Conservation (phyloP, 192 early-diverging fungal genomes). For the Coemansia reversa region DNA sequence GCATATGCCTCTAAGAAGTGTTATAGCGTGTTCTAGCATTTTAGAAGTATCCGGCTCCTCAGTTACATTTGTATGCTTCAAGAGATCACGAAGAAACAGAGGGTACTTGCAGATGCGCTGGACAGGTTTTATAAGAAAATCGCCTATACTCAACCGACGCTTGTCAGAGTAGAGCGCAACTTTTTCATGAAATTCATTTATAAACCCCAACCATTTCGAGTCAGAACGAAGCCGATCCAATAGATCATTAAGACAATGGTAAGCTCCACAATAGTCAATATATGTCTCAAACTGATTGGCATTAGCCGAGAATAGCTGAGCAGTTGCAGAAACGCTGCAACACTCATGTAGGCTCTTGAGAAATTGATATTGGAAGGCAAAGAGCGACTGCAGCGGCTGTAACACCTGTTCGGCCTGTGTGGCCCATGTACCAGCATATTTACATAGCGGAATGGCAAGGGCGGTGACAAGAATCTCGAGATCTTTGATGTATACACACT, state of each 20-base stretch:
- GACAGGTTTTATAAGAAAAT: conserved; percentile 67
- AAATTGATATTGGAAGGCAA: conserved; percentile 42
- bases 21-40: conserved; percentile 26
- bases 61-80: conserved; percentile 52
- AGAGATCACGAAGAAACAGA: conserved; percentile 66
- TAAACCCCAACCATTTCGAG: conserved; percentile 32
- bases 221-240: conserved; percentile 32
- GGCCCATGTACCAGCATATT: conserved; percentile 18
- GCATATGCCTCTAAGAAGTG: conserved; percentile 26
- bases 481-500: conserved; percentile 55
- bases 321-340: conserved; percentile 13
- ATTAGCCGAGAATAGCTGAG: conserved; percentile 28
- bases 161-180: conserved; percentile 17
- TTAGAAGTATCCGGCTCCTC: conserved; percentile 17
- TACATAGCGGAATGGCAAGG: conserved; percentile 32
- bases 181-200: conserved; percentile 20
- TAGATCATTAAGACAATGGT: conserved; percentile 32
- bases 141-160: conserved; percentile 36
- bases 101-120: conserved; percentile 93
- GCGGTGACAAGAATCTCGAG: conserved; percentile 51
- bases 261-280: conserved; percentile 37
- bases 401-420: conserved; percentile 26
- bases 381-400: conserved; percentile 29
- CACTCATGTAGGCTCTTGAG: conserved; percentile 16
- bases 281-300: conserved; percentile 24